These are phyloP conservation scores for Talinum fruticosum DNA, from an alignment of 148 eudicot species.

Conservation along the genomic window DNA sequence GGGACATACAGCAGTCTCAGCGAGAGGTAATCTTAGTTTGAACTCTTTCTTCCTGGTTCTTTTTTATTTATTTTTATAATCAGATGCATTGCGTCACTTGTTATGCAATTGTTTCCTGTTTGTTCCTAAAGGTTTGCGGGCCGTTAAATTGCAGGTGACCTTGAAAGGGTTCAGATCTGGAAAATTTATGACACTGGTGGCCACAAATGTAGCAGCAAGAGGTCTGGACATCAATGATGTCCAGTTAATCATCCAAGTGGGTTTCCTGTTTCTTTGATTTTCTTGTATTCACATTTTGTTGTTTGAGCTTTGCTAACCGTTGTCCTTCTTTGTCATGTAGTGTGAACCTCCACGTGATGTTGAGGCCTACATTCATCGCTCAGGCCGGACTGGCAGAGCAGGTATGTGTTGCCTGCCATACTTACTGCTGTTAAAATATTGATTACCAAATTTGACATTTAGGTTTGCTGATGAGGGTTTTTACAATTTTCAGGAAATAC, in stretches of 20 bases:
- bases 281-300: background rate
- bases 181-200: constrained; percentile 74
- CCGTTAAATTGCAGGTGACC: constrained; percentile 50
- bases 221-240: constrained; percentile 93
- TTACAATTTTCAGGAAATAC: constrained; percentile 51
- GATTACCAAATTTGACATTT: background rate
- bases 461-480: background rate
- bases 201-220: constrained; percentile 92
- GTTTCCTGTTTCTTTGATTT: background rate
- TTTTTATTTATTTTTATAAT: background rate
- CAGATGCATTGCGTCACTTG: background rate
- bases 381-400: constrained; percentile 97
- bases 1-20: constrained; percentile 83
- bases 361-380: constrained; percentile 96
- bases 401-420: constrained; percentile 36
- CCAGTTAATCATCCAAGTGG: constrained; percentile 84
- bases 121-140: background rate
- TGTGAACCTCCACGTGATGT: constrained; percentile 97
- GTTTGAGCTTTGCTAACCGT: background rate
- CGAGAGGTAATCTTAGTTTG: constrained; percentile 60
- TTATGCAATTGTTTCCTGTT: background rate
- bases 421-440: background rate
- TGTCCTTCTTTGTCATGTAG: constrained; percentile 28
- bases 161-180: constrained; percentile 86
- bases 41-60: background rate